These are phyloP conservation scores for Exophiala sp. DNA, from an alignment of 2,329 filamentous ascomycete species.

Conservation along the genomic window DNA sequence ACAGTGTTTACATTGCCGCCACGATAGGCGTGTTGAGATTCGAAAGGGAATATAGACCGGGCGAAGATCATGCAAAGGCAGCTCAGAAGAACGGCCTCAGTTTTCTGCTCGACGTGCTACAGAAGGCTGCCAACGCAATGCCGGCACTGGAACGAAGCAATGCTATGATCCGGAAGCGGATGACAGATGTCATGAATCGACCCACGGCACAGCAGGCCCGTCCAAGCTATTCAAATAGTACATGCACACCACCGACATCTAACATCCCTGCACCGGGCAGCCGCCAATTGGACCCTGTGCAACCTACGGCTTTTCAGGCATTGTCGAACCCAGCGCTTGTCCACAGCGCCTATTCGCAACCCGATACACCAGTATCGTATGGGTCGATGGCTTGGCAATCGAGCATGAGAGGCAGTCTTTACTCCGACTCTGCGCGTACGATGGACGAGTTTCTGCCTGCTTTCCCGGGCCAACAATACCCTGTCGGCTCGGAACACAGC, in stretches of 20 bases:
- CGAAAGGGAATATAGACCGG: conserved; percentile 24
- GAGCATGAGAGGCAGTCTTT: conserved; percentile 16
- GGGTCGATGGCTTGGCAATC: conserved; percentile 17
- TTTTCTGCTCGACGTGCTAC: conserved; percentile 28
- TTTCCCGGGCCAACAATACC: conserved; percentile 29
- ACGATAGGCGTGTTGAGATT: conserved; percentile 30
- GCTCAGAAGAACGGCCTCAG: conserved; percentile 23
- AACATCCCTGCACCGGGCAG: conserved; percentile 21
- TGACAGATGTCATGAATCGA: conserved; percentile 28
- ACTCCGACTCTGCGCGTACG: conserved; percentile 13
- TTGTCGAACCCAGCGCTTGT: conserved; percentile 20
- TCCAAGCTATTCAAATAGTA: conserved; percentile 15
- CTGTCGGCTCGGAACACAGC: conserved; percentile 27
- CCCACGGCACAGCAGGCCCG: conserved; percentile 14
- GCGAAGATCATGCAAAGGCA: conserved; percentile 20
- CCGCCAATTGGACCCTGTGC: conserved; percentile 20
- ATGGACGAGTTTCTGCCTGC: conserved; percentile 28
- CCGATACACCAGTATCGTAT: conserved; percentile 14
- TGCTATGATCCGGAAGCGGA: conserved; percentile 29
- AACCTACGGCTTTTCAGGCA: conserved; percentile 25
- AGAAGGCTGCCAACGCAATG: conserved; percentile 27
- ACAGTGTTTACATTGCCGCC: conserved; percentile 30
- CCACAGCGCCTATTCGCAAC: conserved; percentile 17
- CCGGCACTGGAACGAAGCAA: conserved; percentile 29
- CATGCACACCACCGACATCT: conserved; percentile 20